Conservation (phyloP, 2,329 filamentous ascomycete species). For the Fusarium continuum region DNA sequence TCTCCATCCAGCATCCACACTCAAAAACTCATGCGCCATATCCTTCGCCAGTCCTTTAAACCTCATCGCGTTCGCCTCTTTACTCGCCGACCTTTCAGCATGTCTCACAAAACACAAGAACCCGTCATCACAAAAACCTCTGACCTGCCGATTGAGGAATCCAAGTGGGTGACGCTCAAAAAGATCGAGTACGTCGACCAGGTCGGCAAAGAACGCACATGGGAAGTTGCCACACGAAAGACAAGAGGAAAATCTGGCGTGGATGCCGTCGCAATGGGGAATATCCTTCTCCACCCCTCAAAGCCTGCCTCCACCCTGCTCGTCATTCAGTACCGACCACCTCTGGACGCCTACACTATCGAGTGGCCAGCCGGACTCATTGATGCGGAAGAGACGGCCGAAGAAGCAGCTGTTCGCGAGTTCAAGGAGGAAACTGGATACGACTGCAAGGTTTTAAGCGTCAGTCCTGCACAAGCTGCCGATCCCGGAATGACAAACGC, state of each 20-base stretch:
- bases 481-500: conserved; percentile 42
- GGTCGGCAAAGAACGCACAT: conserved; percentile 39
- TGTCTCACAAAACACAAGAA: conserved; percentile 36
- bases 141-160: conserved; percentile 35
- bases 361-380: conserved; percentile 43
- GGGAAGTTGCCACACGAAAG: conserved; percentile 43
- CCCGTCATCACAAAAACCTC: conserved; percentile 39
- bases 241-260: conserved; percentile 39
- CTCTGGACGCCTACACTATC: conserved; percentile 41
- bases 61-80: not conserved
- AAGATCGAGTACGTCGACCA: conserved; percentile 44
- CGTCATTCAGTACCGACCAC: conserved; percentile 42
- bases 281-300: conserved; percentile 39
- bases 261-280: conserved; percentile 43
- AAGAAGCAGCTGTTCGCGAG: conserved; percentile 40
- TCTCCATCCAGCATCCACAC: not conserved
- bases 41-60: not conserved
- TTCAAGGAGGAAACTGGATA: conserved; percentile 43
- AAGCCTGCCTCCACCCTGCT: conserved; percentile 40
- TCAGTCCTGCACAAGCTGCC: conserved; percentile 38
- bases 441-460: conserved; percentile 34
- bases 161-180: conserved; percentile 41
- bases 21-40: not conserved
- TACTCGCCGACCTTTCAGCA: not conserved
- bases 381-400: conserved; percentile 39